Conservation (phyloP, 306 rosid species). For the Quercus ilex region DNA sequence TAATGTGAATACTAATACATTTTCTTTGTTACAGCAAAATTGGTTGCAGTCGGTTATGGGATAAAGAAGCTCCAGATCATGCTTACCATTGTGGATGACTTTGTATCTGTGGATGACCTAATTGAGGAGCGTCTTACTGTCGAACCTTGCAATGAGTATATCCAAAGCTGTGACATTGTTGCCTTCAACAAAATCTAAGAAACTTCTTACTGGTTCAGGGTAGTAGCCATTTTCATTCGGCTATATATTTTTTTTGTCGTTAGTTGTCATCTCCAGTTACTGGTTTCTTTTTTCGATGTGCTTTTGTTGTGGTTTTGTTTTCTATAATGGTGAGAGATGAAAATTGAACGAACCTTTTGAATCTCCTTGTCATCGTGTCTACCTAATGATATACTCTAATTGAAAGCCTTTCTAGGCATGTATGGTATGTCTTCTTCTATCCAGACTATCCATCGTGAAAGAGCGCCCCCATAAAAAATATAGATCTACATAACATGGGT, state of each 20-base stretch:
- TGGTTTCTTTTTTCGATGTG: conserved; percentile 9
- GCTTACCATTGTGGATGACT: conserved; percentile 81
- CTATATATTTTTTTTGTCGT: conserved; percentile 7
- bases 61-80: conserved; percentile 86
- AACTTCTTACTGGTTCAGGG: background rate
- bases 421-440: background rate
- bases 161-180: conserved; percentile 92
- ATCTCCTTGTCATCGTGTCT: background rate
- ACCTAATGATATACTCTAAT: background rate
- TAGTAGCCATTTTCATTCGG: conserved; percentile 45
- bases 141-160: conserved; percentile 60
- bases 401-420: background rate
- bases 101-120: conserved; percentile 74
- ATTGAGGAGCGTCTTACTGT: conserved; percentile 73
- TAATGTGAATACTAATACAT: background rate
- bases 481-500: too few relatives aligned
- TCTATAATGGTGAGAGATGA: conserved; percentile 25
- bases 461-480: too few relatives aligned
- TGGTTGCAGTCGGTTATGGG: conserved; percentile 82
- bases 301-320: conserved; percentile 27
- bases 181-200: conserved; percentile 90
- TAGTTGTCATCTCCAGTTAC: background rate
- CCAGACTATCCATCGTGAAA: too few relatives aligned
- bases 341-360: conserved; percentile 2
- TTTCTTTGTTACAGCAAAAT: conserved; percentile 57